These are phyloP conservation scores for Calocera cornea DNA, from an alignment of 768 basidiomycete species.

Conservation along the genomic window DNA sequence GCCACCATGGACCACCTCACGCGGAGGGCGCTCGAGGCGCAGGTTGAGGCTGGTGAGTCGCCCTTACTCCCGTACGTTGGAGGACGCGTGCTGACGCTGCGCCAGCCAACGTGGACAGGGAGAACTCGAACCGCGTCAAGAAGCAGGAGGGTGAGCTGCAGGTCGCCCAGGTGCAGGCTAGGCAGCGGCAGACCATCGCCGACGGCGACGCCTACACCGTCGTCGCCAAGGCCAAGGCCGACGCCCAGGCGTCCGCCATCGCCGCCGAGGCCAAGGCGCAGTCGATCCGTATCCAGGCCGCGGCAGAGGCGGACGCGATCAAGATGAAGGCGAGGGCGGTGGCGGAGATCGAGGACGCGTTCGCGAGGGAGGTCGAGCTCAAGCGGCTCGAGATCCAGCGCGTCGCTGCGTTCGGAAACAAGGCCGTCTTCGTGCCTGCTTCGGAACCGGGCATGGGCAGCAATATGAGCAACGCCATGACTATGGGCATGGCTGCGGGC, in stretches of 20 bases:
- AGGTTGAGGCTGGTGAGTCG: conserved; percentile 66
- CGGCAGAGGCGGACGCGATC: conserved; percentile 59
- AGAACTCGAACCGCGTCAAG: conserved; percentile 79
- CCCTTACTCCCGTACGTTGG: not conserved
- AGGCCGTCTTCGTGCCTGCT: conserved; percentile 15
- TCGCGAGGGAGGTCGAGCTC: conserved; percentile 65
- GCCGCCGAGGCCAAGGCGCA: conserved; percentile 51
- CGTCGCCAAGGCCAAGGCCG: conserved; percentile 60
- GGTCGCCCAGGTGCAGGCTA: conserved; percentile 64
- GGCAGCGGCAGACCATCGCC: conserved; percentile 49
- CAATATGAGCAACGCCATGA: conserved; percentile 49
- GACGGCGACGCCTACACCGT: conserved; percentile 64
- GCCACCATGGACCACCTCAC: conserved; percentile 75
- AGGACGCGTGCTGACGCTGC: not conserved
- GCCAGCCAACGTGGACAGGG: conserved; percentile 65
- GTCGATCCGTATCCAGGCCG: conserved; percentile 32
- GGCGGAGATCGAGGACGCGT: conserved; percentile 42
- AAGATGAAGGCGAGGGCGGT: conserved; percentile 54
- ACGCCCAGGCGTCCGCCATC: conserved; percentile 63
- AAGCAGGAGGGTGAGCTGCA: conserved; percentile 67
- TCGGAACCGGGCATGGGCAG: conserved; percentile 36
- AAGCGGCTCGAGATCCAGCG: conserved; percentile 50
- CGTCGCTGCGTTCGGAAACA: conserved; percentile 48
- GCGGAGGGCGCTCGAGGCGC: conserved; percentile 69
- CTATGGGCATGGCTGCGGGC: conserved; percentile 55